Evolutionary conservation across 78 protist genomes (phyloP).

Genomic region (Bigelowiella natans): DNA sequence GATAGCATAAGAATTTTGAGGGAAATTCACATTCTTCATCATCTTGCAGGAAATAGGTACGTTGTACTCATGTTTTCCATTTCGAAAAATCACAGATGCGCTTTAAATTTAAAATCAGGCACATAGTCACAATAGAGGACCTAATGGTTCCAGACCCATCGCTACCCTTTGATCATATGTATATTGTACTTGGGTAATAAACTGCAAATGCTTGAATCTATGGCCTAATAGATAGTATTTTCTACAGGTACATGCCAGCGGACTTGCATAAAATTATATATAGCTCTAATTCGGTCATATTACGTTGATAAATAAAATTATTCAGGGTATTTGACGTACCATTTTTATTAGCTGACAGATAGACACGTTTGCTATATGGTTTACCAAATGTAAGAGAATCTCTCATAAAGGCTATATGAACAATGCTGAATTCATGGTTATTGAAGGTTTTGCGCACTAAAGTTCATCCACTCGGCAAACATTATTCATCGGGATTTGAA

Average conservation of each 20-base stretch:
- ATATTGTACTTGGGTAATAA: background rate
- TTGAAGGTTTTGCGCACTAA: conserved; percentile 47
- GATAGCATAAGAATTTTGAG: background rate
- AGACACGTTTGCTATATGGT: conserved; percentile 86
- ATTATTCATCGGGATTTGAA: conserved; percentile 52
- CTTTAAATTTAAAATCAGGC: too few species aligned
- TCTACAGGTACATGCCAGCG: background rate
- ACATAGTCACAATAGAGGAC: background rate
- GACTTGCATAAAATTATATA: background rate
- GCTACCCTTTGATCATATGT: background rate
- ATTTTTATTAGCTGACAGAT: conserved; percentile 56
- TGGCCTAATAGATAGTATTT: too few species aligned
- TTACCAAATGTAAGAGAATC: conserved; percentile 64
- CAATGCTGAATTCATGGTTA: too few species aligned
- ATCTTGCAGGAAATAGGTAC: background rate
- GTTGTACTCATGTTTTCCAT: too few species aligned
- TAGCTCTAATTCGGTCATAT: background rate
- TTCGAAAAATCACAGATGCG: too few species aligned
- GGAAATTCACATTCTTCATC: background rate
- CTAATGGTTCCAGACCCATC: background rate
- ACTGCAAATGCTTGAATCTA: too few species aligned
- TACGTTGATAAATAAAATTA: too few species aligned
- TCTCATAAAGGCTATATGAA: too few species aligned
- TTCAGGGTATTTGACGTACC: too few species aligned
- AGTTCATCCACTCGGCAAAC: conserved; percentile 86